Evolutionary conservation across 2,329 filamentous ascomycete genomes (phyloP).

Genomic region (Cytospora schulzeri): DNA sequence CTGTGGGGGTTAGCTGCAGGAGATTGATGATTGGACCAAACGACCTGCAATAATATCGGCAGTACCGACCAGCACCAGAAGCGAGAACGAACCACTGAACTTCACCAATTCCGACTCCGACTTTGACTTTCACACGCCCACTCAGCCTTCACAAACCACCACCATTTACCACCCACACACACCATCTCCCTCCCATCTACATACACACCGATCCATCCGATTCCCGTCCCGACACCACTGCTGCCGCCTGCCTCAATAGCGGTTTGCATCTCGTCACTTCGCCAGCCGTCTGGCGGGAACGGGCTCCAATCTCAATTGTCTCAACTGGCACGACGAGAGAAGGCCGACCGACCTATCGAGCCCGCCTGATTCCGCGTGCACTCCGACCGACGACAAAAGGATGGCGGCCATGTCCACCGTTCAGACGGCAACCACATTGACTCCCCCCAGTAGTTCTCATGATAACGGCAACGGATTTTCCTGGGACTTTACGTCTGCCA

Average conservation of each 20-base stretch:
- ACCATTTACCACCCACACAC: too few species aligned
- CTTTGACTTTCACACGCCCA: background rate
- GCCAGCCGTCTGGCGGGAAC: slow-evolving; percentile 14
- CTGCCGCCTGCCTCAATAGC: slow-evolving; percentile 15
- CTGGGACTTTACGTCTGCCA: slow-evolving; percentile 44
- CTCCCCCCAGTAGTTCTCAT: slow-evolving; percentile 52
- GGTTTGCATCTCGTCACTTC: slow-evolving; percentile 13
- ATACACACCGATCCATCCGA: background rate
- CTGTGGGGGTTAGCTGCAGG: slow-evolving; percentile 11
- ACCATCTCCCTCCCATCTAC: background rate
- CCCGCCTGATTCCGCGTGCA: slow-evolving; percentile 20
- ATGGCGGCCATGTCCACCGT: slow-evolving; percentile 59
- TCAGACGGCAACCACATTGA: slow-evolving; percentile 51
- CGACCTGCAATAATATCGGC: slow-evolving; percentile 28
- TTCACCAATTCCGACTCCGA: background rate
- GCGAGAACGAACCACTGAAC: background rate
- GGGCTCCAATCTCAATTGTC: slow-evolving; percentile 21
- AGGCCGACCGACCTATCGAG: slow-evolving; percentile 7
- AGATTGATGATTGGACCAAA: slow-evolving; percentile 28
- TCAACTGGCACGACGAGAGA: slow-evolving; percentile 20
- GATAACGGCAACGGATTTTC: slow-evolving; percentile 47
- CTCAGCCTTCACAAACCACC: background rate
- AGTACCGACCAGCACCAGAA: slow-evolving; percentile 25
- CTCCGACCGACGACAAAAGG: slow-evolving; percentile 29
- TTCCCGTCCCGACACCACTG: slow-evolving; percentile 9